Base-by-base conservation (phyloP, 306 rosid species). In the Alnus rubra region DNA sequence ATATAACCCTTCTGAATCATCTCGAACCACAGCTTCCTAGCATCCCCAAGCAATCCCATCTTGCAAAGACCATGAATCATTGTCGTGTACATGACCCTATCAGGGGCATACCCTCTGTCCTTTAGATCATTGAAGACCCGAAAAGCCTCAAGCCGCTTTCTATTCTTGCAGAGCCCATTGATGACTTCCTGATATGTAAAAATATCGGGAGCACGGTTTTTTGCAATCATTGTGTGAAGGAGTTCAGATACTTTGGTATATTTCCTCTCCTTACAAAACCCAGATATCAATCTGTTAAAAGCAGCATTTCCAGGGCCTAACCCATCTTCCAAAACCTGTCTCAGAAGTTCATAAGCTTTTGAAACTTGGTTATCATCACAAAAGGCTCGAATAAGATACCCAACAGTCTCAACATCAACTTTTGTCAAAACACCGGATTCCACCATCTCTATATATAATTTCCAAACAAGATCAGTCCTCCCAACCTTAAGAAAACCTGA, bases 11-110 rank as follows among this genome's bases (percentile, higher is more conserved):
- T 89, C 15, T 49, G 85, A 82, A 85, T 86, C 97, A 94, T 90
- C 95, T 94, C 96, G 81, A 91, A 88, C 94, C 92, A 92, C 71
- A 92, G 79, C 88, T 87, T 91, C 87, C 89, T 87, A 56, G 96
- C 97, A 55, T 84, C 89, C 7, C 89, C 94, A 55, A 79, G 70
- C 79, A 8, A 69, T 58, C 88, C 78, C 78, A 71, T 76, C 23
- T 78, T 78, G 81, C 90, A 92, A 75, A 90, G 79, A 68, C 92
- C 90, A 72, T 76, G 84, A 51, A 93, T 90, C 76, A 90, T 84
- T 31, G 91, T 94, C 9, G 96, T 90, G 82, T 92, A 90, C 97
- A 90, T 89, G 75, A 78, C 88, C 84, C 74, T 81, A 52, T 92
- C 87, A 1, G 94, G 97, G 42, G 84, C 85, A 87, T 90, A 92